Base-by-base conservation (phyloP, 2,329 filamentous ascomycete species). In the Nemania sp. region DNA sequence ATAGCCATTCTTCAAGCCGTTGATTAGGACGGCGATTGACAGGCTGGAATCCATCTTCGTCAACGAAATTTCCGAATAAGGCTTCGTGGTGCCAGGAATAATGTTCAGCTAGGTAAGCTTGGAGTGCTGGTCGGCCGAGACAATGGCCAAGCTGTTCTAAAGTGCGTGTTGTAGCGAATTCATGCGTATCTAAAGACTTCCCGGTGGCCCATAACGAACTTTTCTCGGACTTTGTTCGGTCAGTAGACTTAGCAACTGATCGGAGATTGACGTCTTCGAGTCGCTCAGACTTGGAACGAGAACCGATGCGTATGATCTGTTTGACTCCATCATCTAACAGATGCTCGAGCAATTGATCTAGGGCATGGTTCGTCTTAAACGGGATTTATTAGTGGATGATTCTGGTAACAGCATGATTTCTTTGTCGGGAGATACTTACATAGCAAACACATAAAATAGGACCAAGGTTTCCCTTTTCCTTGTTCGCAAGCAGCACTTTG, bases 241-340 rank as follows among this genome's bases (percentile, higher is more conserved):
- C 60, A 6, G 67, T 61, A 0, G 58, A 49, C 12, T 64, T 55
- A 1, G 63, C 63, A 4, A 80, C 68, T 0, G 60, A 53, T 0
- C 75, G 70, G 5, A 88, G 73, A 49, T 82, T 86, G n/a, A 79
- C 64, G 0, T 64, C 63, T 7, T 77, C 63, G 0, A 89, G 68
- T 1, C 69, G 61, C 24, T 80, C 75, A 0, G 81, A 84, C 53
- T 83, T 82, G 1, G 78, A 83, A 14, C 76, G 76, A 0, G 75
- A 77, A 0, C 86, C 86, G 5, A 90, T 80, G 0, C 86, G 82
- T 22, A 89, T 77, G 22, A 89, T 75, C 5, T 80, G 72, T 0
- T 68, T 60, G 3, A 80, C 66, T 0, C 72, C 73, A 2, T 70
- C 73, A 6, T 80, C 71, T 0, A 83, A 49, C 0, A 89, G 66